phyloP scores from a whole-genome alignment of 805 yeast genomes.

The Starmerella geochares region DNA sequence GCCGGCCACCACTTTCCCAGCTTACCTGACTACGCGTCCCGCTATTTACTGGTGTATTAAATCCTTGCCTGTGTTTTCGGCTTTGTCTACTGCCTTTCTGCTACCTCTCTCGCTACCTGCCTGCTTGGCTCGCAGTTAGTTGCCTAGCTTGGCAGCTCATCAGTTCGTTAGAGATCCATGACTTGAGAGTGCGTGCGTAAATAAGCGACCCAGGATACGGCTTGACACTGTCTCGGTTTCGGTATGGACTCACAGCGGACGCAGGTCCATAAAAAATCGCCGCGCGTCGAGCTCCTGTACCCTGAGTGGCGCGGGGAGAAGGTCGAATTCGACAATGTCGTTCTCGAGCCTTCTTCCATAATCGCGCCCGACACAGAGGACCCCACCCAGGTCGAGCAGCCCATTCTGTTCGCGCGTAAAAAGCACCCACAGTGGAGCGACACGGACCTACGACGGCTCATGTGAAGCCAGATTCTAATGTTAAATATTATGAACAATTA shows the following conservation, averaged over 20 bases:
- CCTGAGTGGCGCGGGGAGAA: slow-evolving; percentile 29
- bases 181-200: too few species aligned
- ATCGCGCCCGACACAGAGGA: slow-evolving; percentile 7
- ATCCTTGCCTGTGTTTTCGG: too few species aligned
- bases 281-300: slow-evolving; percentile 26
- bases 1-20: too few species aligned
- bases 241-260: slow-evolving; percentile 30
- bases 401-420: background rate
- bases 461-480: background rate
- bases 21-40: too few species aligned
- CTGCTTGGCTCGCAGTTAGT: too few species aligned
- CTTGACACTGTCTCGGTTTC: background rate
- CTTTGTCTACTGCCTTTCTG: too few species aligned
- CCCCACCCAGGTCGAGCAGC: background rate
- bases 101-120: too few species aligned
- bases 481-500: too few species aligned
- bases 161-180: too few species aligned
- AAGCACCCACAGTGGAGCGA: slow-evolving; percentile 24
- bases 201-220: background rate
- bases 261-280: slow-evolving; percentile 27
- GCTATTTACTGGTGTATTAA: too few species aligned
- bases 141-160: too few species aligned
- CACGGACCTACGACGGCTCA: slow-evolving; percentile 8
- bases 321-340: slow-evolving; percentile 28
- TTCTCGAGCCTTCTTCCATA: background rate